Evolutionary conservation across 371 early-diverging fungal genomes (phyloP).

Genomic region (Mucor circinelloides): DNA sequence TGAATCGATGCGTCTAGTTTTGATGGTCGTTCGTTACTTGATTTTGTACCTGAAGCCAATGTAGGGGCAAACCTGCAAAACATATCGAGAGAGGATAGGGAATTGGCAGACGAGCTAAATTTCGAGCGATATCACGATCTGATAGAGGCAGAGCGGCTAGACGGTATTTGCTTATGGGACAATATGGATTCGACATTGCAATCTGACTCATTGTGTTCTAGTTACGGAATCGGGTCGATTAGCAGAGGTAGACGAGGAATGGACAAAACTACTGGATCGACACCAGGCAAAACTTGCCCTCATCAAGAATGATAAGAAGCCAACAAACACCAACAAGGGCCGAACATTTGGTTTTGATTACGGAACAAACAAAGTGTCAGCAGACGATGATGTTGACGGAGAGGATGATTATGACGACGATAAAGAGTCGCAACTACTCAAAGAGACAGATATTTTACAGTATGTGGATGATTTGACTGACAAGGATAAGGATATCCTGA

Average conservation of each 20-base stretch:
- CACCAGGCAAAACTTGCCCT: constrained; percentile 55
- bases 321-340: background rate
- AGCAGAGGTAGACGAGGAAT: constrained; percentile 52
- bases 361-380: constrained; percentile 28
- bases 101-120: constrained; percentile 48
- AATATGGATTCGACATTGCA: background rate
- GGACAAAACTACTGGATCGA: constrained; percentile 54
- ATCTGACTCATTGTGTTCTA: constrained; percentile 5
- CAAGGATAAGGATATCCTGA: constrained; percentile 38
- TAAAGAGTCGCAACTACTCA: constrained; percentile 38
- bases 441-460: constrained; percentile 50
- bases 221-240: constrained; percentile 48
- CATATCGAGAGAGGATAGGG: constrained; percentile 39
- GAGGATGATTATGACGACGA: constrained; percentile 27
- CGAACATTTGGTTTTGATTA: constrained; percentile 44
- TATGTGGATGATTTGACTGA: constrained; percentile 52
- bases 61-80: constrained; percentile 4
- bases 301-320: constrained; percentile 30
- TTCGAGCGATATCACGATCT: constrained; percentile 64
- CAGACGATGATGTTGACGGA: constrained; percentile 1
- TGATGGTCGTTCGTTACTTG: constrained; percentile 61
- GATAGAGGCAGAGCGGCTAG: constrained; percentile 55
- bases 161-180: constrained; percentile 28
- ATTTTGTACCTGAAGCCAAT: constrained; percentile 45
- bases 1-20: constrained; percentile 33